These are phyloP conservation scores for Cucumis sativus DNA, from an alignment of 306 rosid species.

Conservation along the genomic window Cucumber_9930_V3 NC_026657.2:11305501-11306000, in stretches of 20 bases:
- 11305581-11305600: slow-evolving; percentile 67
- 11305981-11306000: neutral
- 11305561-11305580: slow-evolving; percentile 47
- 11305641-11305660: slow-evolving; percentile 98
- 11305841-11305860: neutral
- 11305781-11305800: neutral
- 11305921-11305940: neutral
- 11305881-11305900: neutral
- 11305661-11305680: slow-evolving; percentile 90
- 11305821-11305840: neutral
- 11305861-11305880: neutral
- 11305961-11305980: neutral
- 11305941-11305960: neutral
- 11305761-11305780: neutral
- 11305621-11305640: slow-evolving; percentile 86
- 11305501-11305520: slow-evolving; percentile 57
- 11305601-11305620: slow-evolving; percentile 83
- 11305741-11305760: neutral
- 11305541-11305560: slow-evolving; percentile 61
- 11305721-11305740: neutral
- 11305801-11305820: neutral
- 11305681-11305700: neutral
- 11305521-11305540: slow-evolving; percentile 78
- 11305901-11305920: neutral
- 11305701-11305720: neutral